Percentiles rank a stretch among this genome's conserved stretches.
Conservation (phyloP, 2,329 filamentous ascomycete genomes). For the Exophiala phaeomuriformis region DNA sequence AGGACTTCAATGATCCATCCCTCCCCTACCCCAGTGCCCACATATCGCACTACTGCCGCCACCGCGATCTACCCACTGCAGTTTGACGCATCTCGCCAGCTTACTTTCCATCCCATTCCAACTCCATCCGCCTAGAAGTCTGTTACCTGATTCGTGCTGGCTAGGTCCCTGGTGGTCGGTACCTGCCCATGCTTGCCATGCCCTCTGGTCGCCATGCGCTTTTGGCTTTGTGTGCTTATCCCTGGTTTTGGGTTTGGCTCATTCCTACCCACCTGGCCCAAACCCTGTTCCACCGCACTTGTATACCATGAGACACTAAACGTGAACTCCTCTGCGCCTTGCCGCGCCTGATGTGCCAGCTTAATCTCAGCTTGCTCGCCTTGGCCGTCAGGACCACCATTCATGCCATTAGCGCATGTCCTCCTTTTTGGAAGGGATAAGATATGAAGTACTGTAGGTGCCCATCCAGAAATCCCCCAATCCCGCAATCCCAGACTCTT, state of each 20-base stretch:
- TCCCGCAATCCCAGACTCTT: neutral
- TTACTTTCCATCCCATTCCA: constrained; percentile 15
- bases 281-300: constrained; percentile 10
- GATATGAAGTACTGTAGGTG: constrained; percentile 12
- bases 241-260: constrained; percentile 11
- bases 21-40: constrained; percentile 5
- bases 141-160: neutral
- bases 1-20: neutral
- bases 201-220: neutral
- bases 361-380: constrained; percentile 21
- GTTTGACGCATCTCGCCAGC: constrained; percentile 21
- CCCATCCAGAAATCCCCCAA: neutral
- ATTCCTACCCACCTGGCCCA: constrained; percentile 1
- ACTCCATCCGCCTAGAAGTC: neutral
- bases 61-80: constrained; percentile 7
- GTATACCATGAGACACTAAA: constrained; percentile 6
- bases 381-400: constrained; percentile 1
- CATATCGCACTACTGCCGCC: constrained; percentile 12
- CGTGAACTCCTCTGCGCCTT: constrained; percentile 2
- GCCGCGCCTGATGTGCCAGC: constrained; percentile 16
- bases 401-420: neutral
- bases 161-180: constrained; percentile 6
- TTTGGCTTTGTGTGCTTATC: constrained; percentile 1
- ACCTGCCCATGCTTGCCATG: constrained; percentile 11
- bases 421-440: constrained; percentile 2